phyloP scores from a whole-genome alignment of 148 eudicot species.

The Rheum nobile region DNA sequence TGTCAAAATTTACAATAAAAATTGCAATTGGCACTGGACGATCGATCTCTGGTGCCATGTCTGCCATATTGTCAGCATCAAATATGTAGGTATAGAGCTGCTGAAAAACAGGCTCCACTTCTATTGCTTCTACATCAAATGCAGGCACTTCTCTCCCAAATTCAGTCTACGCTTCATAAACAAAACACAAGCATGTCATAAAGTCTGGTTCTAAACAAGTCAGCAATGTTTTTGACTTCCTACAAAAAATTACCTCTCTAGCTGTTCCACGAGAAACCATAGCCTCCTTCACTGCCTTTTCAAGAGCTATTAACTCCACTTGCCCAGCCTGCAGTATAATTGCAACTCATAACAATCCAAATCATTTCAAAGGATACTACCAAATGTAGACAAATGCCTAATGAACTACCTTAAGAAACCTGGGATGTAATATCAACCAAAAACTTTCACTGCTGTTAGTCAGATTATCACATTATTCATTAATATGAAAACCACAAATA shows the following conservation, averaged over 20 bases:
- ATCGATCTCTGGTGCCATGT: constrained; percentile 44
- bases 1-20: constrained; percentile 86
- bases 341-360: constrained; percentile 3
- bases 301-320: constrained; percentile 77
- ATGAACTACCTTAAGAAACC: background rate
- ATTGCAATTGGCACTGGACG: constrained; percentile 82
- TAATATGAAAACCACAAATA: background rate
- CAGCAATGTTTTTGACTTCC: background rate
- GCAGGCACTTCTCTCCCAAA: constrained; percentile 92
- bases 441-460: background rate
- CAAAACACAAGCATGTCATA: constrained; percentile 1
- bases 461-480: background rate
- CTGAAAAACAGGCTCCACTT: constrained; percentile 77
- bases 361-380: background rate
- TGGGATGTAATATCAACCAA: background rate
- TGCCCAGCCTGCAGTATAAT: constrained; percentile 60
- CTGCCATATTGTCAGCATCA: constrained; percentile 48
- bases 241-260: constrained; percentile 61
- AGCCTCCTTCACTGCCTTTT: constrained; percentile 60
- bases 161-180: constrained; percentile 44
- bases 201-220: background rate
- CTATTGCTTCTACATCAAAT: constrained; percentile 89
- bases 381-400: background rate
- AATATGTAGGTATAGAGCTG: constrained; percentile 75
- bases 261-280: constrained; percentile 83